Conservation (phyloP, 2,329 filamentous ascomycete species). For the Colletotrichum chrysophilum region DNA sequence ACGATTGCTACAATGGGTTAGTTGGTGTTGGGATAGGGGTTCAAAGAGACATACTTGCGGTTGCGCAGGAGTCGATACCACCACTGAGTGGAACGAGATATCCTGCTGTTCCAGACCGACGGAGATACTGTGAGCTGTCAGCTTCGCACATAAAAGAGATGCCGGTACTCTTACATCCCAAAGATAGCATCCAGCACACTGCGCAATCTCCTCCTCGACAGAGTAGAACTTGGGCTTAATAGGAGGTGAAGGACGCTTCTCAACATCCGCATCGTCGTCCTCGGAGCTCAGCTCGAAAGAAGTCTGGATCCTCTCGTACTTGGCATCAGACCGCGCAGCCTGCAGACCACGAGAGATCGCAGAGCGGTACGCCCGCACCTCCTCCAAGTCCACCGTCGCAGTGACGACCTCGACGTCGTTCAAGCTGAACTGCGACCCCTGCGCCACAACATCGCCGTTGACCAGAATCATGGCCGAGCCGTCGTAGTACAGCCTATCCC, state of each 20-base stretch:
- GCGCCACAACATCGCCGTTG: constrained; percentile 65
- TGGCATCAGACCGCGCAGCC: constrained; percentile 49
- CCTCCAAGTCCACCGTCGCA: constrained; percentile 73
- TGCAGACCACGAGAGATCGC: constrained; percentile 63
- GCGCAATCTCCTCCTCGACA: constrained; percentile 71
- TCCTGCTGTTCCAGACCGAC: constrained; percentile 43
- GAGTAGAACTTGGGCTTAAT: constrained; percentile 58
- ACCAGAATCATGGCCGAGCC: constrained; percentile 65
- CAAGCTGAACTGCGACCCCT: constrained; percentile 41
- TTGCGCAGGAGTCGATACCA: constrained; percentile 66
- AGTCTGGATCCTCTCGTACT: constrained; percentile 51
- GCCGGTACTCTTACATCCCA: constrained; percentile 50
- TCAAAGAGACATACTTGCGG: constrained; percentile 28
- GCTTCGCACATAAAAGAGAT: not conserved
- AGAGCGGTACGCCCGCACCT: constrained; percentile 68
- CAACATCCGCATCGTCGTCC: constrained; percentile 45
- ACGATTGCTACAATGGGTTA: constrained; percentile 33
- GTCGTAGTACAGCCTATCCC: constrained; percentile 57
- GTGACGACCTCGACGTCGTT: constrained; percentile 70
- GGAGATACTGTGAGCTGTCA: constrained; percentile 12
- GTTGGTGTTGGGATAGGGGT: not conserved
- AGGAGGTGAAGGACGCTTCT: constrained; percentile 42
- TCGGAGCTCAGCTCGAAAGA: constrained; percentile 36
- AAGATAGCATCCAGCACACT: constrained; percentile 69
- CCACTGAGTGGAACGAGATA: constrained; percentile 59